These are phyloP conservation scores for Haematococcus lacustris DNA, from an alignment of 139 green algal species.

Conservation along the genomic window DNA sequence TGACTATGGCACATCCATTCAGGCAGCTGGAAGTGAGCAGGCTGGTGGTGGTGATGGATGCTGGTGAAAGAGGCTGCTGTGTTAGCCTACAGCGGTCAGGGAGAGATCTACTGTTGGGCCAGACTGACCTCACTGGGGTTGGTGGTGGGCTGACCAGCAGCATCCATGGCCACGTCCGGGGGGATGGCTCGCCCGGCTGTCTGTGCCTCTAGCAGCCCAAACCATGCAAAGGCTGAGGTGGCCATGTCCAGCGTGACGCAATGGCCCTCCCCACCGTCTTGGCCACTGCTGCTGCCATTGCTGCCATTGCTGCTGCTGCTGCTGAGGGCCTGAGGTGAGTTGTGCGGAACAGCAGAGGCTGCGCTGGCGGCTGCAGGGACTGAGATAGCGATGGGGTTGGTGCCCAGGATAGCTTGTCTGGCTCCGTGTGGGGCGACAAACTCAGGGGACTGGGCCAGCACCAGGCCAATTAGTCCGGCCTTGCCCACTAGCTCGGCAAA, in stretches of 20 bases:
- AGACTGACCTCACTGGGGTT: constrained; percentile 62
- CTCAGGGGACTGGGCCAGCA: constrained; percentile 69
- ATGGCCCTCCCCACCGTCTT: too few relatives aligned
- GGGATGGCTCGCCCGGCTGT: constrained; percentile 51
- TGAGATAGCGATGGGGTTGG: constrained; percentile 70
- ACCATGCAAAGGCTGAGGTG: constrained; percentile 66
- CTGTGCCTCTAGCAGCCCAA: constrained; percentile 68
- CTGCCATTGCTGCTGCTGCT: too few relatives aligned
- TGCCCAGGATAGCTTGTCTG: constrained; percentile 71
- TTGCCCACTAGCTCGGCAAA: constrained; percentile 50
- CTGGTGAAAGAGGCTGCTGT: too few relatives aligned
- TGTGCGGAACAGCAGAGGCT: too few relatives aligned
- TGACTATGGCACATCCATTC: too few relatives aligned
- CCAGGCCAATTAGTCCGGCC: constrained; percentile 59
- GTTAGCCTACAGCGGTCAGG: too few relatives aligned
- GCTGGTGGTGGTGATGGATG: too few relatives aligned
- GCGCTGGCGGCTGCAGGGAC: too few relatives aligned
- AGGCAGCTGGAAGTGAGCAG: too few relatives aligned
- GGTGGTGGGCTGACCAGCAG: constrained; percentile 45
- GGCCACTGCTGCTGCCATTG: too few relatives aligned
- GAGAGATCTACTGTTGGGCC: too few relatives aligned
- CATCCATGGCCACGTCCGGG: constrained; percentile 53
- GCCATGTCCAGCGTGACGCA: constrained; percentile 67
- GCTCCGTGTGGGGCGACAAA: constrained; percentile 68
- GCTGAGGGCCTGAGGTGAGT: too few relatives aligned